These are phyloP conservation scores for Aspergillus sp. DNA, from an alignment of 2,329 filamentous ascomycete genomes.

Conservation along the genomic window DNA sequence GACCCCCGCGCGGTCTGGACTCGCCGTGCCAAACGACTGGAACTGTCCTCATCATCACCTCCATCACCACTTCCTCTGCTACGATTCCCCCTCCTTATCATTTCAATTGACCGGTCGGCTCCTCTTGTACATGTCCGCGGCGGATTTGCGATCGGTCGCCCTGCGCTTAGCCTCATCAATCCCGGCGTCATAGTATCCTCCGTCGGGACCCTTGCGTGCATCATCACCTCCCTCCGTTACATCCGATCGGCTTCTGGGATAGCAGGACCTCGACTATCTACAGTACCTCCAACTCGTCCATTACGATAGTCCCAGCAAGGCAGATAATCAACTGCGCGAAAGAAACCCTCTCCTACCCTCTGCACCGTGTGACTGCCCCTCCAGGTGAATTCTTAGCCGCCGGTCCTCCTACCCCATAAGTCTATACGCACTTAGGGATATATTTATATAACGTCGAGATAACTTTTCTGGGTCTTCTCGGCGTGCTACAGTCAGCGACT, in stretches of 20 bases:
- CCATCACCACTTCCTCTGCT: neutral
- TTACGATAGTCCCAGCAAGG: neutral
- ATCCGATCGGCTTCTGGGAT: neutral
- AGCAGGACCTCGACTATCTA: neutral
- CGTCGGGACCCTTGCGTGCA: neutral
- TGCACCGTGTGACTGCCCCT: conserved; percentile 9
- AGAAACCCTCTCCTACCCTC: conserved; percentile 11
- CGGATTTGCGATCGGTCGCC: too few species aligned
- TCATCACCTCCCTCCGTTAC: neutral
- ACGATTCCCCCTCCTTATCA: neutral
- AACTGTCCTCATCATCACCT: neutral
- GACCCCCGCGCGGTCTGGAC: conserved; percentile 9
- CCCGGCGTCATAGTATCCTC: neutral
- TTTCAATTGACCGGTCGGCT: neutral
- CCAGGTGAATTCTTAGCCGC: conserved; percentile 3
- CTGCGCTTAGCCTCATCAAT: neutral
- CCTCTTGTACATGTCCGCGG: neutral
- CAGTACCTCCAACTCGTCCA: neutral
- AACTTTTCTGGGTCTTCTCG: neutral
- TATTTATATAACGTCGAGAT: neutral
- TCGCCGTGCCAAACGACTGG: neutral
- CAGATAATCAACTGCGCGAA: neutral
- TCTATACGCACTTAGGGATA: neutral
- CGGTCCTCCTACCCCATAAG: neutral
- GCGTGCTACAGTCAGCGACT: neutral